Evolutionary conservation across 108 stramenopile species (phyloP).

Genomic region (Skeletonema grethae): DNA sequence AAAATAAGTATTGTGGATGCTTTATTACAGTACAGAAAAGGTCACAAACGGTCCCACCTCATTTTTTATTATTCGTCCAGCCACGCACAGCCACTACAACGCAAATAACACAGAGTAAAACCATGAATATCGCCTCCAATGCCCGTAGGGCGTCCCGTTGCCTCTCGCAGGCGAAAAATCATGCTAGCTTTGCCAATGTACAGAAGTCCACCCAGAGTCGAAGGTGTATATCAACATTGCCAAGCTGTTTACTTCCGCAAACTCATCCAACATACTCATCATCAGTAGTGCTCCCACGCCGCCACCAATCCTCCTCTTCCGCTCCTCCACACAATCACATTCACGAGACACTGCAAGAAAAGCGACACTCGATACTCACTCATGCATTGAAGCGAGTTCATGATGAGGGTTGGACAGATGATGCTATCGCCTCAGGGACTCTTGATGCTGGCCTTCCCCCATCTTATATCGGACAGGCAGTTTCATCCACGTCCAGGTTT

Average conservation of each 20-base stretch:
- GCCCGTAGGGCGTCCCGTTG: not conserved
- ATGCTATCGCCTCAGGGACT: conserved; percentile 63
- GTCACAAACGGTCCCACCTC: too few species aligned
- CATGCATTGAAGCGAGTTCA: conserved; percentile 66
- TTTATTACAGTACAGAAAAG: too few species aligned
- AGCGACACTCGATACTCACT: conserved; percentile 30
- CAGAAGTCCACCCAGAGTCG: not conserved
- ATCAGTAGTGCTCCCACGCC: not conserved
- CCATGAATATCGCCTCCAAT: not conserved
- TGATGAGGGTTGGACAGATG: conserved; percentile 81
- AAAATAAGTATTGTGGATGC: too few species aligned
- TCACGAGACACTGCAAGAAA: conserved; percentile 8
- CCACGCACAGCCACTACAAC: not conserved
- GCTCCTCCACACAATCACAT: conserved; percentile 4
- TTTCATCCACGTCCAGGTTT: conserved; percentile 32
- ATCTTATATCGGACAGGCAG: conserved; percentile 65
- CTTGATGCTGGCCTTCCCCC: conserved; percentile 54
- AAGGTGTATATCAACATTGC: not conserved
- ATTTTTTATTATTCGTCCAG: too few species aligned
- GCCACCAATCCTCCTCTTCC: not conserved
- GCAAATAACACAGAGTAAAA: not conserved
- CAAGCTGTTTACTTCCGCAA: not conserved
- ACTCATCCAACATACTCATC: not conserved
- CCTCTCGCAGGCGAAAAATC: not conserved
- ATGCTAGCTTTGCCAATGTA: not conserved